Percentiles rank a stretch among this genome's conserved stretches.
These are phyloP conservation scores for Eutypella sp. DNA, from an alignment of 2,329 filamentous ascomycete species.

Conservation along the genomic window DNA sequence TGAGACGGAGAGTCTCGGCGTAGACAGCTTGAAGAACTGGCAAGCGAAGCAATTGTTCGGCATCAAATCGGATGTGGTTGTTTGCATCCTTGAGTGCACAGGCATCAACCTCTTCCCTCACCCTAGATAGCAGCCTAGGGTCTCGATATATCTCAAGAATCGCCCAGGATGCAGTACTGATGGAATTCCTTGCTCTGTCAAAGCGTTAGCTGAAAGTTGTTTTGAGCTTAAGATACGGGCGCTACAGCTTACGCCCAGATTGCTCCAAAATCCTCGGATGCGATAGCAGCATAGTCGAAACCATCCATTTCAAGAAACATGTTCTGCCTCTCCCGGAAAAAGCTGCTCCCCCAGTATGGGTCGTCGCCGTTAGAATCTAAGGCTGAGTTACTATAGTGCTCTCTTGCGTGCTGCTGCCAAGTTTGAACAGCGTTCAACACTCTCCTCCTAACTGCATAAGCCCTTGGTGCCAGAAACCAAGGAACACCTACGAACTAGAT, in stretches of 20 bases:
- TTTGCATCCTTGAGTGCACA: slow-evolving; percentile 11
- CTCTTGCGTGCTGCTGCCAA: slow-evolving; percentile 20
- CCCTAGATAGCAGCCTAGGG: slow-evolving; percentile 15
- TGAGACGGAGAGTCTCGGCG: slow-evolving; percentile 23
- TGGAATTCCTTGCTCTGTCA: slow-evolving; percentile 16
- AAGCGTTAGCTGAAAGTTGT: slow-evolving; percentile 6
- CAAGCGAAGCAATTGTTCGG: slow-evolving; percentile 16
- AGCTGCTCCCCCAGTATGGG: slow-evolving; percentile 21
- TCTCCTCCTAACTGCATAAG: slow-evolving; percentile 17
- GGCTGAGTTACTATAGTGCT: slow-evolving; percentile 12
- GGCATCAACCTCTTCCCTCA: slow-evolving; percentile 14
- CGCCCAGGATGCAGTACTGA: slow-evolving; percentile 17
- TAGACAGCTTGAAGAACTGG: slow-evolving; percentile 23
- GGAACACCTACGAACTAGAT: slow-evolving; percentile 13
- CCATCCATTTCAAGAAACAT: slow-evolving; percentile 23
- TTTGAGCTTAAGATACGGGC: background rate
- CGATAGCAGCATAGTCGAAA: slow-evolving; percentile 18
- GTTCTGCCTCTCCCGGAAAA: slow-evolving; percentile 19
- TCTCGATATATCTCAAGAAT: slow-evolving; percentile 21
- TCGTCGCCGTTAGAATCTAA: slow-evolving; percentile 17
- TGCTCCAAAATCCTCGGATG: slow-evolving; percentile 20
- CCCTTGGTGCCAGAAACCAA: slow-evolving; percentile 19
- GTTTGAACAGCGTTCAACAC: slow-evolving; percentile 15
- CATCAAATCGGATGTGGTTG: slow-evolving; percentile 14
- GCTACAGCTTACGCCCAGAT: slow-evolving; percentile 21